phyloP scores from a whole-genome alignment of 495 filamentous ascomycete species.

The Podospora pseudocomata region DNA sequence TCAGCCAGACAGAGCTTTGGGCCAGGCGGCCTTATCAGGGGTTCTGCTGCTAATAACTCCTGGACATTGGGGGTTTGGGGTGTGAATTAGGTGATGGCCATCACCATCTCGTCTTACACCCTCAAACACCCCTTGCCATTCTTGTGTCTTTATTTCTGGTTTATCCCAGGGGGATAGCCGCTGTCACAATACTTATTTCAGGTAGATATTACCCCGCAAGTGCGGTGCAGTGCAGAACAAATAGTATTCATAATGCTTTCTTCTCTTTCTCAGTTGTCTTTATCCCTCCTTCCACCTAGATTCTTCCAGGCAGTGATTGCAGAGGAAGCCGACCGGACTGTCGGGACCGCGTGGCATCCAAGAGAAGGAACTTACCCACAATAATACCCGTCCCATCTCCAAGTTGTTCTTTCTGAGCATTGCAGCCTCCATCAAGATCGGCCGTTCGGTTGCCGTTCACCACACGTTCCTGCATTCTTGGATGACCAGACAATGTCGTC shows the following conservation, averaged over 20 bases:
- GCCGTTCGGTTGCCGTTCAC: not conserved
- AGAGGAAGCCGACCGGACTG: not conserved
- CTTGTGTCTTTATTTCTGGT: not conserved
- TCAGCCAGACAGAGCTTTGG: slow-evolving; percentile 57
- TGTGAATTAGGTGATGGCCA: slow-evolving; percentile 3
- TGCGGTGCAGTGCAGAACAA: not conserved
- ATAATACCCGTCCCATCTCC: not conserved
- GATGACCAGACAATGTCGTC: not conserved
- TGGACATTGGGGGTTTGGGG: slow-evolving; percentile 85
- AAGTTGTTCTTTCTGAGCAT: not conserved
- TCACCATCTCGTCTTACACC: not conserved
- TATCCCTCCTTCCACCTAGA: not conserved
- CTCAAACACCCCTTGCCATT: not conserved
- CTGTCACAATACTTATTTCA: not conserved
- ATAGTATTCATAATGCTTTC: not conserved
- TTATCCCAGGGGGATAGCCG: not conserved
- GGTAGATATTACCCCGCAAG: not conserved
- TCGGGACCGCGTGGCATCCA: not conserved
- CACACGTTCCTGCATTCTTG: not conserved
- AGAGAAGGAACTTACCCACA: not conserved
- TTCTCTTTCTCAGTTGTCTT: not conserved
- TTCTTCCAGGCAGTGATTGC: not conserved
- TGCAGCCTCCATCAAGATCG: not conserved
- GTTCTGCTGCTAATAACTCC: slow-evolving; percentile 51
- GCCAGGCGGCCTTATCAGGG: slow-evolving; percentile 51